Evolutionary conservation across 2,329 filamentous ascomycete species (phyloP).

Genomic region (Pseudocercospora macadamiae): DNA sequence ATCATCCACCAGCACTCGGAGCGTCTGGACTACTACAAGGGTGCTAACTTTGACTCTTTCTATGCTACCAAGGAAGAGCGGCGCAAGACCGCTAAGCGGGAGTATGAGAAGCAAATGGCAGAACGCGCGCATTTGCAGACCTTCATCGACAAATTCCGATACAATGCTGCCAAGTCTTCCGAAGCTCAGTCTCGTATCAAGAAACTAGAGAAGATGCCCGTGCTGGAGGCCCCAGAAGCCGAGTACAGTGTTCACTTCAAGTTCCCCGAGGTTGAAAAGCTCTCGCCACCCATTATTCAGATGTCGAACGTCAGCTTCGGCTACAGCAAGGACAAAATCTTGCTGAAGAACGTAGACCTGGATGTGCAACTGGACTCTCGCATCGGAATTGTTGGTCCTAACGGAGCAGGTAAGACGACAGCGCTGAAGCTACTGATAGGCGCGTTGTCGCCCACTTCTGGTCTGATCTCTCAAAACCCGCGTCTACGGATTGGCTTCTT

Average conservation of each 20-base stretch:
- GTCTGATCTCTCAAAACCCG: slow-evolving; percentile 85
- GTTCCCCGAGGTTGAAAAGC: slow-evolving; percentile 96
- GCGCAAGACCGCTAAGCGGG: slow-evolving; percentile 91
- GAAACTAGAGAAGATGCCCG: slow-evolving; percentile 95
- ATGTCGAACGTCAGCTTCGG: slow-evolving; percentile 93
- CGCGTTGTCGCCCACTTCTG: slow-evolving; percentile 73
- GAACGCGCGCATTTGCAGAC: slow-evolving; percentile 90
- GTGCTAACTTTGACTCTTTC: slow-evolving; percentile 94
- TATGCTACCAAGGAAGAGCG: slow-evolving; percentile 97
- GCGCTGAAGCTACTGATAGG: slow-evolving; percentile 97
- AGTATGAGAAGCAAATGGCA: slow-evolving; percentile 98
- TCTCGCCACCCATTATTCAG: slow-evolving; percentile 96
- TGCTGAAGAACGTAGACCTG: slow-evolving; percentile 85
- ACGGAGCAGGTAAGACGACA: slow-evolving; percentile 98
- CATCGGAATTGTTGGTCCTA: slow-evolving; percentile 98
- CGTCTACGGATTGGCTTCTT: slow-evolving; percentile 94
- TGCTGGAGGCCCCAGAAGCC: slow-evolving; percentile 84
- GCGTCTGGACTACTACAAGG: slow-evolving; percentile 96
- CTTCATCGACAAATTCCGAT: slow-evolving; percentile 99
- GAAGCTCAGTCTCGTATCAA: slow-evolving; percentile 99
- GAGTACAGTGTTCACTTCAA: slow-evolving; percentile 97
- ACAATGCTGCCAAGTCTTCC: slow-evolving; percentile 97
- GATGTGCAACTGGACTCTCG: slow-evolving; percentile 97
- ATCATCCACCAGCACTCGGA: slow-evolving; percentile 99
- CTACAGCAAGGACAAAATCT: slow-evolving; percentile 75